Conservation (phyloP, 805 yeast genomes). For the Pichia paraexigua region DNA sequence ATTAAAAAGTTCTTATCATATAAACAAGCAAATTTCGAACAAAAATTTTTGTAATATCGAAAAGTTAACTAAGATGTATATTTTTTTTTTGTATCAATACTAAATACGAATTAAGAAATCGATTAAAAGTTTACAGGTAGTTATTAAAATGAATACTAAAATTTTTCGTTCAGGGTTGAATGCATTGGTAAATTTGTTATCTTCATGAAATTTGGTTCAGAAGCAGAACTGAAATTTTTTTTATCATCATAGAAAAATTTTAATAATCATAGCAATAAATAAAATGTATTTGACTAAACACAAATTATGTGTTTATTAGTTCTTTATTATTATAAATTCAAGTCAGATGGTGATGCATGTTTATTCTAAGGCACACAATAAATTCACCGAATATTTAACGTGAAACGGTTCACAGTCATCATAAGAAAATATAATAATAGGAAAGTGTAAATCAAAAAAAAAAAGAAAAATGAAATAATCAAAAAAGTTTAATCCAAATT, state of each 20-base stretch:
- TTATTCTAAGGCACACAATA: slow-evolving; percentile 66
- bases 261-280: not conserved
- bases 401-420: slow-evolving; percentile 31
- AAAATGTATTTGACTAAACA: not conserved
- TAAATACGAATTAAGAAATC: not conserved
- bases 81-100: not conserved
- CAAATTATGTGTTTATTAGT: not conserved
- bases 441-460: not conserved
- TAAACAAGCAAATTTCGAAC: slow-evolving; percentile 31
- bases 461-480: not conserved
- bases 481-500: not conserved
- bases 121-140: not conserved
- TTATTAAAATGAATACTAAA: not conserved
- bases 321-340: not conserved
- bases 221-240: slow-evolving; percentile 88
- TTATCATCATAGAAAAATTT: slow-evolving; percentile 50
- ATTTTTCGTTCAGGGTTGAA: not conserved
- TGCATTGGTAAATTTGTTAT: slow-evolving; percentile 57
- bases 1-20: slow-evolving; percentile 34
- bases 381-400: slow-evolving; percentile 27
- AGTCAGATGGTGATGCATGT: slow-evolving; percentile 99
- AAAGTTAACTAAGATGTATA: not conserved
- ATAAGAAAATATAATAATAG: slow-evolving; percentile 14
- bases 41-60: slow-evolving; percentile 13
- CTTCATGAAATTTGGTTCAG: slow-evolving; percentile 75